Conservation (phyloP, 1,284 basidiomycete species). For the Clitocybe nebularis region DNA sequence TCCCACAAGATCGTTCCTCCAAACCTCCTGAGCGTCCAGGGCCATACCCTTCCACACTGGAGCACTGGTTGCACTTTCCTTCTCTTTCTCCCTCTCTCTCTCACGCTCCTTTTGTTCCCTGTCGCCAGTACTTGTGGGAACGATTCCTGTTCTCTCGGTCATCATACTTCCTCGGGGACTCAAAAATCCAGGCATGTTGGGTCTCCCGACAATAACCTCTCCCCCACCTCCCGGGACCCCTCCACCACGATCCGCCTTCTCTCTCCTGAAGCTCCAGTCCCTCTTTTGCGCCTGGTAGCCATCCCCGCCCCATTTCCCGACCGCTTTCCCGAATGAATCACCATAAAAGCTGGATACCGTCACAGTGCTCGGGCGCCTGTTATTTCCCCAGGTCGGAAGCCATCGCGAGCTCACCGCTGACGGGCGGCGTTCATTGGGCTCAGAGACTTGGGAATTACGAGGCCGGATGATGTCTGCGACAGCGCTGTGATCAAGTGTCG, state of each 20-base stretch:
- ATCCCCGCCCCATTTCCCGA: conserved; percentile 44
- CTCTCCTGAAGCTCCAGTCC: conserved; percentile 64
- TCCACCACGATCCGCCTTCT: conserved; percentile 40
- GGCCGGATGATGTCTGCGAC: conserved; percentile 23
- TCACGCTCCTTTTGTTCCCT: conserved; percentile 21
- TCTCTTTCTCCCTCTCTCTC: conserved; percentile 20
- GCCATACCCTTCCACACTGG: conserved; percentile 39
- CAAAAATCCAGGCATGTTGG: conserved; percentile 7
- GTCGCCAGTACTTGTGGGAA: conserved; percentile 12
- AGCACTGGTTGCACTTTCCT: conserved; percentile 25
- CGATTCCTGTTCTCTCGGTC: conserved; percentile 10
- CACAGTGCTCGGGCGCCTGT: conserved; percentile 21
- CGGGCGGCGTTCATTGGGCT: conserved; percentile 11
- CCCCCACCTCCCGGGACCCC: conserved; percentile 14
- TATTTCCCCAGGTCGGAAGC: conserved; percentile 16
- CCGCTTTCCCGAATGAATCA: conserved; percentile 55
- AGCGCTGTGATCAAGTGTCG: conserved; percentile 23
- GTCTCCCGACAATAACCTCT: conserved; percentile 5
- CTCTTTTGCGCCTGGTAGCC: conserved; percentile 39
- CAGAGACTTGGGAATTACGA: conserved; percentile 3
- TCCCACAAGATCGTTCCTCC: conserved; percentile 64
- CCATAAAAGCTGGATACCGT: conserved; percentile 41
- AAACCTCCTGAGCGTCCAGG: conserved; percentile 57
- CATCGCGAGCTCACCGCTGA: conserved; percentile 15
- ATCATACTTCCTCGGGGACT: conserved; percentile 15